Evolutionary conservation across 208 protist species (phyloP), one percentile per base, ranked within the genome.

Genomic region (Crithidia mellificae): DNA sequence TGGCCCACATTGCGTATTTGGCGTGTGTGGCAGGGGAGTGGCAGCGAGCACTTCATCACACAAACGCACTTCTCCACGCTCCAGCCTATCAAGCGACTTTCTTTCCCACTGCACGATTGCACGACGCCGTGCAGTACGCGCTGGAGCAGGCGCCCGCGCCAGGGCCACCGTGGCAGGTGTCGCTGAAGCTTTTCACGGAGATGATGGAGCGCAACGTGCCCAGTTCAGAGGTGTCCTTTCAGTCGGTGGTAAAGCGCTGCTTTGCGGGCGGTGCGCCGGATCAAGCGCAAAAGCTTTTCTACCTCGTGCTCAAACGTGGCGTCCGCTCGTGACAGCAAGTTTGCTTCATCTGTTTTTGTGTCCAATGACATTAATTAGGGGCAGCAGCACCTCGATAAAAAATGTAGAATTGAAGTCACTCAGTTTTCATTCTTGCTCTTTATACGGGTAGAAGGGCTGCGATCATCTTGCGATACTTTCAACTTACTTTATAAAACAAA

Each of bases 51-150:
- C 68, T 95, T 49, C 65, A 67, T 27, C 74, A 72, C 25, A 68
- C 89, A 43, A 66, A 86, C 46, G 20, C 66, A 14, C 86, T 92
- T 43, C 66, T 90, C 19, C 56, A 80, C 39, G 58, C 87, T 24
- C 77, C 74, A 11, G 55, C 52, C 27, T 70, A 72, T n/a, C 29
- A 58, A 34, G n/a, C 65, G 8, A 78, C 73, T 14, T 95, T 88
- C 64, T 47, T 93, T 6, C 90, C 90, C 1, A 84, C 87, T 0
- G 79, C 87, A n/a, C 76, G 81, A 34, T 52, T 84, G 51, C 90
- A 95, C 63, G 87, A 95, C 56, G 81, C 82, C 36, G 78, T 93
- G 70, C 90, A 95, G 76, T 93, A 90, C 61, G 87, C 87, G 0
- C 55, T 95, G 41, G 77, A 84, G 59, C 78, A 87, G 49, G 83